Conservation (phyloP, 192 early-diverging fungal species). For the Mortierella hygrophila region DNA sequence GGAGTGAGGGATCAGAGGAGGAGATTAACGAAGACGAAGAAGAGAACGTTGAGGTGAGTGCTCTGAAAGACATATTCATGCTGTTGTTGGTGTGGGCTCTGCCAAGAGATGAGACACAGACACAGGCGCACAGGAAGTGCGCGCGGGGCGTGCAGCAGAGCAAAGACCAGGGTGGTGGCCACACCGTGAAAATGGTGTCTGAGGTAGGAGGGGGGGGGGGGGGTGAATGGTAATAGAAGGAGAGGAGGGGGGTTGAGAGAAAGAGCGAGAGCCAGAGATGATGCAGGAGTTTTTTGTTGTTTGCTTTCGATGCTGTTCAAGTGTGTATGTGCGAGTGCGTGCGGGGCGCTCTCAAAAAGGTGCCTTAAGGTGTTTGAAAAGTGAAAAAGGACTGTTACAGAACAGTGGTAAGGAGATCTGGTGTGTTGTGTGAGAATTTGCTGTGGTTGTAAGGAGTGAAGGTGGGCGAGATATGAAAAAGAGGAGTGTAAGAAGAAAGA, state of each 20-base stretch:
- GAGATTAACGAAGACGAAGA: background rate
- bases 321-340: background rate
- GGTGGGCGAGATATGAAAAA: no score
- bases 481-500: no score
- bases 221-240: background rate
- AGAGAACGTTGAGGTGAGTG: constrained; percentile 26
- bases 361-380: background rate
- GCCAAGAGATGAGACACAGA: constrained; percentile 13
- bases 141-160: constrained; percentile 18
- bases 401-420: background rate
- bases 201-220: background rate
- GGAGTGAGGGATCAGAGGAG: background rate
- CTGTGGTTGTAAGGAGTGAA: no score
- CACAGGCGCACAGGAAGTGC: constrained; percentile 28
- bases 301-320: background rate
- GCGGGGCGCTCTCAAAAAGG: background rate
- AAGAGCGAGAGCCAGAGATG: background rate
- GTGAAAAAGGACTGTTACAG: constrained; percentile 1
- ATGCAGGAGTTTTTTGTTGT: constrained; percentile 3
- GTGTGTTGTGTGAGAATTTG: background rate
- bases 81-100: constrained; percentile 9
- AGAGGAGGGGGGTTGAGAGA: background rate
- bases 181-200: constrained; percentile 5
- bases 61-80: constrained; percentile 25
- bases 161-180: background rate